Evolutionary conservation across 768 basidiomycete genomes (phyloP), one percentile per base, ranked within the genome.

Genomic region (Suillus subalutaceus): DNA sequence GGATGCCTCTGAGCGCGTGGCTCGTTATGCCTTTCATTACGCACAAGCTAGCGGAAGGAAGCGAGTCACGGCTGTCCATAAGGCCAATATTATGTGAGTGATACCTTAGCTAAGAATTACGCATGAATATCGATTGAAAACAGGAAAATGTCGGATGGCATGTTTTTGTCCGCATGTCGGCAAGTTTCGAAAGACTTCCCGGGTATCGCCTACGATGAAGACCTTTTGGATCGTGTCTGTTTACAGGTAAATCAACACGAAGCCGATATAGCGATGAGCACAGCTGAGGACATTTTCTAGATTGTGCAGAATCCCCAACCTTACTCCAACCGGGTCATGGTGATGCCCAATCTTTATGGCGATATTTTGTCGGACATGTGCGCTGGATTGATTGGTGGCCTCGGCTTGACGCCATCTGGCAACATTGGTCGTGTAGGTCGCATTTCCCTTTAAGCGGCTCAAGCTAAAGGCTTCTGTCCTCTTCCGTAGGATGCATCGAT

Each of bases 111-210:
- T 12, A 40, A 63, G 6, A 58, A 48, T 26, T 40, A 46, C 37
- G 41, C 41, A 65, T 60, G 65, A 40, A 63, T 71, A 68, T 48
- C 74, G 10, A 73, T 62, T 61, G 61, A 58, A 23, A 62, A 37
- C 74, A 97, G 96, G 96, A 98, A 98, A 90, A 95, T 99, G 92
- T 99, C 97, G 23, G 97, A 99, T 78, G 97, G 97, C 67, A 97
- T 99, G 96, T 99, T 99, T 86, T 83, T 99, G 79, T 92, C 94
- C 48, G 97, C 97, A 30, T 99, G 97, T 80, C 90, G 97, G 64
- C 91, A 94, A 71, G 94, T 99, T 48, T 91, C 97, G 6, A 96
- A 97, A 77, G 96, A 94, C 64, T 99, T 90, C 86, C 97, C 97
- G 23, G 88, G 90, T 67, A 87, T 99, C 73, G 83, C 86, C 50